Percentiles rank a stretch among this genome's conserved stretches.
These are phyloP conservation scores for Lasiodiplodia gonubiensis DNA, from an alignment of 2,329 filamentous ascomycete species.

Conservation along the genomic window DNA sequence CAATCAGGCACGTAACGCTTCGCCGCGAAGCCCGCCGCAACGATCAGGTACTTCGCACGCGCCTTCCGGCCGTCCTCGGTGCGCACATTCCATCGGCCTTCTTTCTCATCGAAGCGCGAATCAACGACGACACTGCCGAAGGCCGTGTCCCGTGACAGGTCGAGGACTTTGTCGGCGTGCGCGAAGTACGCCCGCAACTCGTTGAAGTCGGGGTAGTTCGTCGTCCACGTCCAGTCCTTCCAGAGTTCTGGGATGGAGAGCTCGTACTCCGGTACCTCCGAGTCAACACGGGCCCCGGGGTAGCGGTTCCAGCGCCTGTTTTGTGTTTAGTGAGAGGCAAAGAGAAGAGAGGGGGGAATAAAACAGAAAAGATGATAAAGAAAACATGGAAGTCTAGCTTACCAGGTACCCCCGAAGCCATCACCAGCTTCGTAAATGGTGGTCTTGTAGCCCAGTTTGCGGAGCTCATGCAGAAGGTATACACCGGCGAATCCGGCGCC, in stretches of 20 bases:
- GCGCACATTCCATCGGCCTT: conserved; percentile 57
- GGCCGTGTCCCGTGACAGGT: conserved; percentile 61
- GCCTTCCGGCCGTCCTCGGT: conserved; percentile 59
- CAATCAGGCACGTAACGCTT: conserved; percentile 66
- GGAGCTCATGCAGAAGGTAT: conserved; percentile 49
- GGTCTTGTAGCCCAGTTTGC: conserved; percentile 47
- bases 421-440: conserved; percentile 49
- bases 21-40: conserved; percentile 63
- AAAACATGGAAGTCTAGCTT: neutral
- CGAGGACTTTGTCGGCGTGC: conserved; percentile 61
- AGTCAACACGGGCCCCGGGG: conserved; percentile 54
- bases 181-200: conserved; percentile 66
- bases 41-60: conserved; percentile 58
- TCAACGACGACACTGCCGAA: conserved; percentile 63
- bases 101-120: conserved; percentile 57
- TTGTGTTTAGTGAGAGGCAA: neutral
- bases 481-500: conserved; percentile 52
- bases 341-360: too few species aligned
- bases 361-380: neutral
- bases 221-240: conserved; percentile 60
- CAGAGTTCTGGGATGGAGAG: conserved; percentile 56
- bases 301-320: conserved; percentile 50
- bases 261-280: conserved; percentile 54
- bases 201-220: conserved; percentile 57
- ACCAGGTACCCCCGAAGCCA: conserved; percentile 50